A percentile compares a stretch with the other conserved stretches of the same genome.
Conservation (phyloP, 169 alveolate genomes). For the Haemoproteus tartakovskyi region DNA sequence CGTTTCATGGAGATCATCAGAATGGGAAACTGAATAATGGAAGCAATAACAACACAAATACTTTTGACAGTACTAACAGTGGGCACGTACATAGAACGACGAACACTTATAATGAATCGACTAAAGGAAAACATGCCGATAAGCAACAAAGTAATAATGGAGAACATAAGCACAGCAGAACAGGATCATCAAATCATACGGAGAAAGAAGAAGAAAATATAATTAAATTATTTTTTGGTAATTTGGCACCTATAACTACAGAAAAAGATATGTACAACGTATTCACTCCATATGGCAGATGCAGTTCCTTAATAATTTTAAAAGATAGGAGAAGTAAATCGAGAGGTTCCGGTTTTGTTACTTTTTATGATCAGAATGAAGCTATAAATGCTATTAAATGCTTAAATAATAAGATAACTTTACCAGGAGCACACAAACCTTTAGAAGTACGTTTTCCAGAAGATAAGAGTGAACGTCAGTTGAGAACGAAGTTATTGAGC, state of each 20-base stretch:
- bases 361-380: slow-evolving; percentile 52
- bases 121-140: too few species aligned
- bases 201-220: neutral
- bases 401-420: slow-evolving; percentile 57
- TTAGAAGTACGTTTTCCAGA: slow-evolving; percentile 66
- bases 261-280: slow-evolving; percentile 64
- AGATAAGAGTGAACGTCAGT: slow-evolving; percentile 44
- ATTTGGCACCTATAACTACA: slow-evolving; percentile 65
- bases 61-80: too few species aligned
- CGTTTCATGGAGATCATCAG: too few species aligned
- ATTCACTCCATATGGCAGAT: slow-evolving; percentile 54
- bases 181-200: neutral
- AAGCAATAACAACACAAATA: too few species aligned
- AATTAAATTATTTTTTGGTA: slow-evolving; percentile 57
- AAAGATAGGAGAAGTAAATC: slow-evolving; percentile 65
- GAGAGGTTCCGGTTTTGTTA: slow-evolving; percentile 66
- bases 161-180: neutral
- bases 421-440: slow-evolving; percentile 66
- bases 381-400: slow-evolving; percentile 58
- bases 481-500: slow-evolving; percentile 57
- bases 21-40: too few species aligned
- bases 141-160: too few species aligned
- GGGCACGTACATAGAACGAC: too few species aligned
- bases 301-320: slow-evolving; percentile 57
- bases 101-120: too few species aligned